phyloP scores from a whole-genome alignment of 2,329 filamentous ascomycete genomes.

The Rasamsonia emersonii region DNA sequence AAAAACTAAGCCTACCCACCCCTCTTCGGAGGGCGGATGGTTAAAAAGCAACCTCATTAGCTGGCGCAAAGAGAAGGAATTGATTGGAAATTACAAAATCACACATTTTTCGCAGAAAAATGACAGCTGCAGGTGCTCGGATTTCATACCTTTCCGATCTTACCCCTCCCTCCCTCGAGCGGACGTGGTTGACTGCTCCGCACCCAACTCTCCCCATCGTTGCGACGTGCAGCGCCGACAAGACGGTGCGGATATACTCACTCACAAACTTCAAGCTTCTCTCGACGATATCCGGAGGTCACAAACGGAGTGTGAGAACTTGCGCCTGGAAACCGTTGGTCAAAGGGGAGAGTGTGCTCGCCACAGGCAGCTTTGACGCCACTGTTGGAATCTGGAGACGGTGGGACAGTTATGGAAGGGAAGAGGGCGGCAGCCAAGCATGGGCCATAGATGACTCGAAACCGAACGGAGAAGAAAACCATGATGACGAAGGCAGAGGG shows the following conservation, averaged over 20 bases:
- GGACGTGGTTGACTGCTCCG: conserved; percentile 77
- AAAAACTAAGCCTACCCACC: too few relatives aligned
- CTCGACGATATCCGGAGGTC: conserved; percentile 73
- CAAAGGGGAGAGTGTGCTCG: conserved; percentile 63
- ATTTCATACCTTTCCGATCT: conserved; percentile 44
- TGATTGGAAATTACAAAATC: too few relatives aligned
- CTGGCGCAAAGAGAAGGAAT: too few relatives aligned
- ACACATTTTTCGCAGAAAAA: too few relatives aligned
- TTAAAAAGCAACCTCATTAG: too few relatives aligned
- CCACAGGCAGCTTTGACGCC: conserved; percentile 88
- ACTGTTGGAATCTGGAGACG: conserved; percentile 78
- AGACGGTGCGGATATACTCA: conserved; percentile 82
- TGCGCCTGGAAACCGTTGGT: conserved; percentile 77
- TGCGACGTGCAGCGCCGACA: conserved; percentile 79
- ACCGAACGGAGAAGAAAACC: conserved; percentile 17
- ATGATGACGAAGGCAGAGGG: conserved; percentile 11
- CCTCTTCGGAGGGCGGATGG: too few relatives aligned
- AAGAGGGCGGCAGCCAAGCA: conserved; percentile 15
- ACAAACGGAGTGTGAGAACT: conserved; percentile 80
- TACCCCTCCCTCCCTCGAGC: conserved; percentile 44
- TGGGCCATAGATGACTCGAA: conserved; percentile 17
- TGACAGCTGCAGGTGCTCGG: conserved; percentile 2
- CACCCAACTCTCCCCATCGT: conserved; percentile 82
- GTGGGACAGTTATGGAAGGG: conserved; percentile 40
- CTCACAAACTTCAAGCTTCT: conserved; percentile 71